Percentiles rank a stretch among this genome's conserved stretches.
Evolutionary conservation across 2,329 filamentous ascomycete species (phyloP).

Genomic region (Hypoxylon sp.): DNA sequence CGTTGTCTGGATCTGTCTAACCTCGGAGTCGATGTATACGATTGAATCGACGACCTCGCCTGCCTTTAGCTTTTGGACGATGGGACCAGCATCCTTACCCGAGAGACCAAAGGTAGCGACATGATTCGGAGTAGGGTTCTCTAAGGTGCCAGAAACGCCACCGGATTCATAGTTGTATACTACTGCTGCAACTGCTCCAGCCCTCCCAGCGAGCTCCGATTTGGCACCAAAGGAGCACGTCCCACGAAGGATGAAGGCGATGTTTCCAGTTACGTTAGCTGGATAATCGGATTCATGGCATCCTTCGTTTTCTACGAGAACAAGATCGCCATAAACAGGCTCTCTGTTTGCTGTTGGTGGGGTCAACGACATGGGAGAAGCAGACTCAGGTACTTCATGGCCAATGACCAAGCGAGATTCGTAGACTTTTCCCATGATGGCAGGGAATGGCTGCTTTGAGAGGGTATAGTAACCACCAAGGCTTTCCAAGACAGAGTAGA

Average conservation of each 20-base stretch:
- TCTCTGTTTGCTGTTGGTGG: constrained; percentile 74
- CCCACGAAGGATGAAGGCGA: constrained; percentile 80
- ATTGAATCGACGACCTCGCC: constrained; percentile 67
- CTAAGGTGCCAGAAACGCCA: constrained; percentile 76
- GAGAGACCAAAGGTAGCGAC: constrained; percentile 78
- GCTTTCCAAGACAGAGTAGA: constrained; percentile 67
- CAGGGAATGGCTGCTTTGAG: constrained; percentile 74
- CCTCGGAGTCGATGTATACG: constrained; percentile 72
- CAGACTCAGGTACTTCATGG: constrained; percentile 64
- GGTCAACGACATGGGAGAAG: constrained; percentile 74
- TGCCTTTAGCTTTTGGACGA: constrained; percentile 67
- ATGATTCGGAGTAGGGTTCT: constrained; percentile 70
- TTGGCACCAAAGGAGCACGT: constrained; percentile 80
- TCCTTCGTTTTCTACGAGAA: constrained; percentile 74
- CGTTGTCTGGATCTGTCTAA: constrained; percentile 67
- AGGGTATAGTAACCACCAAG: constrained; percentile 74
- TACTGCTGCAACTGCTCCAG: constrained; percentile 78
- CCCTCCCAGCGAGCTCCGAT: constrained; percentile 75
- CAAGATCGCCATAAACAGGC: constrained; percentile 71
- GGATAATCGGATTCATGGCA: constrained; percentile 77
- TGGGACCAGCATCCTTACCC: constrained; percentile 69
- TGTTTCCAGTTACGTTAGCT: constrained; percentile 68
- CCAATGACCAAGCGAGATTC: constrained; percentile 72
- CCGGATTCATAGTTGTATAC: constrained; percentile 81
- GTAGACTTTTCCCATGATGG: constrained; percentile 71